Evolutionary conservation across 345 rosid genomes (phyloP).

Genomic region (Arabis hirsuta): DNA sequence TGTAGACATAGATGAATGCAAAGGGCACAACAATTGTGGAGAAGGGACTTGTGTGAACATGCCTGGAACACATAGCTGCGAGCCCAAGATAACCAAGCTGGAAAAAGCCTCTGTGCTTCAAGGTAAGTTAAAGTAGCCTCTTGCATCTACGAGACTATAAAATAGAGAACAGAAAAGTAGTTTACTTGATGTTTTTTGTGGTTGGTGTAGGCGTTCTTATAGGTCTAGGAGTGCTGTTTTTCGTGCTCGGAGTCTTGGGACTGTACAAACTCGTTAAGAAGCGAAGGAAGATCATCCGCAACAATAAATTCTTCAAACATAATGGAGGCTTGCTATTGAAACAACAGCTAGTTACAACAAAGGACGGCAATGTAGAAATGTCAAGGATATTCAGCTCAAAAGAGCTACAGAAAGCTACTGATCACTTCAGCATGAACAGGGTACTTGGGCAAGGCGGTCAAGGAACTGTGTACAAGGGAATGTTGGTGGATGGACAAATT

Average conservation of each 20-base stretch:
- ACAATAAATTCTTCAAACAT: constrained; percentile 23
- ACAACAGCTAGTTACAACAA: constrained; percentile 36
- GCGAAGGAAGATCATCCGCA: constrained; percentile 16
- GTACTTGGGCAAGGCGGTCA: constrained; percentile 52
- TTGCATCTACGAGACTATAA: not conserved
- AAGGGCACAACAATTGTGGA: constrained; percentile 19
- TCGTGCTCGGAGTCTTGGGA: constrained; percentile 19
- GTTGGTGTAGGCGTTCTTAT: constrained; percentile 22
- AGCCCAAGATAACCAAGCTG: constrained; percentile 8
- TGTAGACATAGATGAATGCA: constrained; percentile 40
- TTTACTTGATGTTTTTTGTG: not conserved
- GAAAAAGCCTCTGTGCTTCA: not conserved
- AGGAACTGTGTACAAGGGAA: constrained; percentile 48
- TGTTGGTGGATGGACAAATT: constrained; percentile 42
- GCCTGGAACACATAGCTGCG: constrained; percentile 2
- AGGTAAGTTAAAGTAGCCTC: constrained; percentile 12
- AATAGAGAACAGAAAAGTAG: not conserved
- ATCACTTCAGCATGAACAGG: constrained; percentile 13
- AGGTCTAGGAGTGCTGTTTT: constrained; percentile 26
- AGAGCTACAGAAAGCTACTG: constrained; percentile 28
- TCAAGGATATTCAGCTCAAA: constrained; percentile 28
- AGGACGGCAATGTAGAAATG: constrained; percentile 25
- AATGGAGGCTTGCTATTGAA: constrained; percentile 46
- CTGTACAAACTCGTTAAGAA: constrained; percentile 5
- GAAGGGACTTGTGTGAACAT: constrained; percentile 10